A percentile compares a stretch with the other conserved stretches of the same genome.
Conservation (phyloP, 1,284 basidiomycete species). For the Trichosporon sp. region DNA sequence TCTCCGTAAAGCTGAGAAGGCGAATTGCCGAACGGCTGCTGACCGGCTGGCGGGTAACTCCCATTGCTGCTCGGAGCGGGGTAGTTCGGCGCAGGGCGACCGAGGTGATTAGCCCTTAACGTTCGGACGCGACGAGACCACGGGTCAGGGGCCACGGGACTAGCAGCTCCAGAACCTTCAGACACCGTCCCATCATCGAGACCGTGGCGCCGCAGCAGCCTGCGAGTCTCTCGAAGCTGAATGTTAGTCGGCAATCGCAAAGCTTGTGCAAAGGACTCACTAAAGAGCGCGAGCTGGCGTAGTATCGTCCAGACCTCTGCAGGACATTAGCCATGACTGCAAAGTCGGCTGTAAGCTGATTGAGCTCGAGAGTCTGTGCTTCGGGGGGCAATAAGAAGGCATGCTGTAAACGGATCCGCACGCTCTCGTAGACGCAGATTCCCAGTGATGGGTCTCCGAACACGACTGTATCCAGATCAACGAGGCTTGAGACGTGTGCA, state of each 20-base stretch:
- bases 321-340: constrained; percentile 12
- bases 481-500: constrained; percentile 8
- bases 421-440: constrained; percentile 22
- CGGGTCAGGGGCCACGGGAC: constrained; percentile 11
- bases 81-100: constrained; percentile 2
- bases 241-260: not conserved
- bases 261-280: not conserved
- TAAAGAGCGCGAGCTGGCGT: not conserved
- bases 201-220: constrained; percentile 18
- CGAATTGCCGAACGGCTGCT: not conserved
- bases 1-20: not conserved
- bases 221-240: constrained; percentile 18
- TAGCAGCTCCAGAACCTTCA: constrained; percentile 12
- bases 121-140: constrained; percentile 13
- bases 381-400: constrained; percentile 15
- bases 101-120: constrained; percentile 6
- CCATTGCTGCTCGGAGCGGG: constrained; percentile 1
- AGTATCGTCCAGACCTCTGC: constrained; percentile 6
- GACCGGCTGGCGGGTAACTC: not conserved
- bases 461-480: constrained; percentile 15
- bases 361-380: constrained; percentile 10
- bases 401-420: constrained; percentile 17
- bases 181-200: constrained; percentile 10
- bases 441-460: constrained; percentile 18
- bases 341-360: constrained; percentile 14